Base-by-base conservation (phyloP, 1,139 yeast genomes). In the Saccharomyces hybrid region DNA sequence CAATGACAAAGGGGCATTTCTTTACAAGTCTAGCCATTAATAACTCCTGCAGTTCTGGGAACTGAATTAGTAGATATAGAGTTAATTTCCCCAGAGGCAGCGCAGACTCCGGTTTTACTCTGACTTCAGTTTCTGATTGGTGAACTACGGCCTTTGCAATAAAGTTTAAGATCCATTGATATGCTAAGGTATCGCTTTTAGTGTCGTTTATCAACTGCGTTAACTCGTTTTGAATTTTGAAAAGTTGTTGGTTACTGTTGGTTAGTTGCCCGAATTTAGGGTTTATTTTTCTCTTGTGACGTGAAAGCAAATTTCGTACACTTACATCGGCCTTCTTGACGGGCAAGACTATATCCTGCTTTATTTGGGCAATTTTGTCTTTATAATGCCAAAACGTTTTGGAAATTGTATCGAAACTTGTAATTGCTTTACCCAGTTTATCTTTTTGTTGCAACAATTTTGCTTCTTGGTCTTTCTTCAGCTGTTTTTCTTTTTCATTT, bases 261-360 rank as follows among this genome's bases (percentile, higher is more conserved):
- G 97, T 89, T 56, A 95, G 75, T 71, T 93, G 98, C 11, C 99
- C 98, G 61, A 95, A 82, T 64, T 85, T 86, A 4, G 97, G 95
- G 64, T 89, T 89, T 61, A 93, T 81, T 63, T 84, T 82, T 53
- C 97, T 76, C 66, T 86, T 85, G 53, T 78, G 77, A 12, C 75
- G 71, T 47, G 73, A 70, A 31, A 77, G 67, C 19, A 65, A 63
- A 32, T 73, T 74, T 56, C 76, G 77, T 29, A 73, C 60, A 62
- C 71, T 67, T 29, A 78, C 77, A 24, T 74, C 78, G 21, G 61
- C 58, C 31, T 75, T 73, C 56, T 82, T 73, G 6, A 84, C 78
- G 42, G 75, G 76, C 42, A 72, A 75, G 7, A 81, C 84, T 41
- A 91, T 77, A 26, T 78, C 74, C 1, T 64, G 60, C 63, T 89